These are phyloP conservation scores for Hyaloscypha bicolor DNA, from an alignment of 495 filamentous ascomycete genomes.

Conservation along the genomic window DNA sequence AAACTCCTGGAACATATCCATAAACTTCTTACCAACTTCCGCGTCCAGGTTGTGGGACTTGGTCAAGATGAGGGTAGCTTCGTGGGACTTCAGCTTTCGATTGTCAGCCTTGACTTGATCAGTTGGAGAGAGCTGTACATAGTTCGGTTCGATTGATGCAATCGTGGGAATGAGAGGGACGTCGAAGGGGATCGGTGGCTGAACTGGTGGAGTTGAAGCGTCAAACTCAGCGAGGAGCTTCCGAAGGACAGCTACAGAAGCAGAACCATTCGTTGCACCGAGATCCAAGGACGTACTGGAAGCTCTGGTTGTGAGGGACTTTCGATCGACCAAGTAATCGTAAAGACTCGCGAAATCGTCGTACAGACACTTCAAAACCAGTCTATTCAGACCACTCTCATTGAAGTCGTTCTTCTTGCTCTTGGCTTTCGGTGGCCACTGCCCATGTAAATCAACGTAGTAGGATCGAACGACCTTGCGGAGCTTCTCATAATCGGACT, in stretches of 20 bases:
- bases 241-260: conserved; percentile 60
- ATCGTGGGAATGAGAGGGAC: conserved; percentile 76
- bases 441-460: conserved; percentile 83
- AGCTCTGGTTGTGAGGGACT: conserved; percentile 56
- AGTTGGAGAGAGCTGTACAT: conserved; percentile 64
- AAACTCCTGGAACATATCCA: conserved; percentile 79
- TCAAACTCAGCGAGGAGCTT: conserved; percentile 84
- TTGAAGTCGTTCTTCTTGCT: conserved; percentile 92
- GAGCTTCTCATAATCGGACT: conserved; percentile 68
- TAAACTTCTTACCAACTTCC: conserved; percentile 62
- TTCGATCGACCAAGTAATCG: conserved; percentile 83
- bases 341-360: conserved; percentile 85
- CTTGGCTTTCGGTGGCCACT: conserved; percentile 90
- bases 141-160: conserved; percentile 59
- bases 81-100: conserved; percentile 72
- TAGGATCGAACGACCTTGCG: conserved; percentile 73
- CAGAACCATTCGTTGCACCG: conserved; percentile 35
- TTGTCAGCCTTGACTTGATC: conserved; percentile 65
- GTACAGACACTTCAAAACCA: conserved; percentile 81
- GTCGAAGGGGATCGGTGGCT: conserved; percentile 91
- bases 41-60: conserved; percentile 76
- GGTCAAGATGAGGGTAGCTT: conserved; percentile 72
- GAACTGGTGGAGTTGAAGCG: conserved; percentile 80
- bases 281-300: conserved; percentile 50
- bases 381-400: conserved; percentile 80